Base-by-base conservation (phyloP, 768 basidiomycete species). In the Epithele typhae region DNA sequence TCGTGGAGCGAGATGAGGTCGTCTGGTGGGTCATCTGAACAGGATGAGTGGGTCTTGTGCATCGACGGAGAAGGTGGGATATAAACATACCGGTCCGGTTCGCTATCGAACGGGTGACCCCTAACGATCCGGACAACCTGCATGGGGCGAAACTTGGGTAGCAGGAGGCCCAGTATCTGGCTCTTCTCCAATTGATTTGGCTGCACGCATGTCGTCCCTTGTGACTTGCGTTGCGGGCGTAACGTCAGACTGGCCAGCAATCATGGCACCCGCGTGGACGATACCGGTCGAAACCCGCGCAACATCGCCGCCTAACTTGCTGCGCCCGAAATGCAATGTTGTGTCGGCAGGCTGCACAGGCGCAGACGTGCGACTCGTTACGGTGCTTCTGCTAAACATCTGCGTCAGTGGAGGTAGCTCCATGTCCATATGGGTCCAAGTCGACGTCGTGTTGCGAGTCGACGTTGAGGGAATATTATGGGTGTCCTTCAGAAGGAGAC, bases 311-410 rank as follows among this genome's bases (percentile, higher is more conserved):
- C 21, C 58, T 21, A 52, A 45, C 38, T 39, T 49, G 46, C 43
- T 61, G 42, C 47, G 52, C 24, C 52, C 53, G 18, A 52, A 54
- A 1, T 39, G n/a, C n/a, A 48, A 48, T 8, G 53, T 57, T 1
- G 36, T 42, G 76, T 78, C 18, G 58, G 52, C 47, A 76, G 76
- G 3, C 68, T 75, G 34, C 55, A 48, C 30, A 58, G 47, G 21
- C 43, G 40, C n/a, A 38, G 33, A 17, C 24, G 35, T 36, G 40
- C 34, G 19, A 63, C 63, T 9, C 69, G 47, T 23, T 43, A n/a
- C n/a, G n/a, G n/a, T 50, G 48, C 69, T 70, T 33, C 30, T 58
- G 15, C 61, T 54, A 48, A 70, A 71, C 4, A 58, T 58, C 48
- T 70, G 72, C 11, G 67, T 59, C n/a, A 42, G 22, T 37, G 57